Conservation (phyloP, 306 rosid species). For the Comarum palustre region DNA sequence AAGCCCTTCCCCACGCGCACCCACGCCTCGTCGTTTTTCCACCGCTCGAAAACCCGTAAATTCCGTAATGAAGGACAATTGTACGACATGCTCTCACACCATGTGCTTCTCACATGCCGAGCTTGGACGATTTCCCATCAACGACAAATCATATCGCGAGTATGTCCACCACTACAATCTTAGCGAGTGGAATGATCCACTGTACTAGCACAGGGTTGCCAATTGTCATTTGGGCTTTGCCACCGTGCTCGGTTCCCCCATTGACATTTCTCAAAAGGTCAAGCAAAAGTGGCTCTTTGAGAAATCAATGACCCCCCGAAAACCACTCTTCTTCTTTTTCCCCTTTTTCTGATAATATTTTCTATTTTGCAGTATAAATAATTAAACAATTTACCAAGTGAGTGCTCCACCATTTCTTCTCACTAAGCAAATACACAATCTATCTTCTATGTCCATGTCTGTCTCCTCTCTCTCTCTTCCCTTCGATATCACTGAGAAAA, state of each 20-base stretch:
- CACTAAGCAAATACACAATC: conserved; percentile 18
- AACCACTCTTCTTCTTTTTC: not conserved
- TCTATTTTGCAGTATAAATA: conserved; percentile 37
- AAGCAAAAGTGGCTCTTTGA: conserved; percentile 27
- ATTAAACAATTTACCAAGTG: conserved; percentile 40
- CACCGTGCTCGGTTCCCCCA: conserved; percentile 12
- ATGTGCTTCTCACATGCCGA: not conserved
- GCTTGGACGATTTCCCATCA: no score
- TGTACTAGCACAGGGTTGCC: not conserved
- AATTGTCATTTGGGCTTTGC: not conserved
- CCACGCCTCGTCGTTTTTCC: not conserved
- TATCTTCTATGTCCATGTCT: conserved; percentile 7
- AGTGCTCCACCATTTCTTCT: conserved; percentile 46
- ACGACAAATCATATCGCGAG: conserved; percentile 10
- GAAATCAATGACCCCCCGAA: conserved; percentile 26
- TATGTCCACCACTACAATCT: not conserved
- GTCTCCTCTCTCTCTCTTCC: conserved; percentile 14
- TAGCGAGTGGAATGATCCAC: not conserved
- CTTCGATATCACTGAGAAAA: conserved; percentile 20
- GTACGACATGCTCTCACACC: conserved; percentile 8
- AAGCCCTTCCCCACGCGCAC: not conserved
- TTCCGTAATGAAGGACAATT: conserved; percentile 24
- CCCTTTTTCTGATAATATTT: not conserved
- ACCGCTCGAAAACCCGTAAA: not conserved
- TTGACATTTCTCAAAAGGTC: conserved; percentile 44